Percentiles rank a stretch among this genome's conserved stretches.
These are phyloP conservation scores for Leishmania gerbilli DNA, from an alignment of 208 protist species.

Conservation along the genomic window DNA sequence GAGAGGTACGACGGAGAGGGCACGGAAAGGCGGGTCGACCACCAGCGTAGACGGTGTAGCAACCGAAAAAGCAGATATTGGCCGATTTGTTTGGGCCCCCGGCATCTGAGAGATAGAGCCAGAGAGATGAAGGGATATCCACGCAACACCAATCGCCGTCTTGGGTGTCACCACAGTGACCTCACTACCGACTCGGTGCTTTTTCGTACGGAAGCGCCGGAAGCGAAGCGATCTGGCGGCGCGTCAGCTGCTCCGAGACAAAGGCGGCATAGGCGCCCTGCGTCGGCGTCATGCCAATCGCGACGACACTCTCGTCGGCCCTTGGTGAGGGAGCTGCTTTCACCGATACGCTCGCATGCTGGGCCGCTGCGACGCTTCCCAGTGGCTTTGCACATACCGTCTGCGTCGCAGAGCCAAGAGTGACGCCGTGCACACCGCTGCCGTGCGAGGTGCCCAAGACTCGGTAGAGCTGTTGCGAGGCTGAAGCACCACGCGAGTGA, in stretches of 20 bases:
- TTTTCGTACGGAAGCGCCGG: constrained; percentile 65
- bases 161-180: not conserved
- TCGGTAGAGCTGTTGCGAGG: constrained; percentile 21
- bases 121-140: not conserved
- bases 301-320: constrained; percentile 9
- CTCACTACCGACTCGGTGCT: constrained; percentile 8
- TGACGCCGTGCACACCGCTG: constrained; percentile 17
- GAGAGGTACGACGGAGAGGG: not conserved
- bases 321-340: constrained; percentile 1
- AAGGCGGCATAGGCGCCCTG: constrained; percentile 58
- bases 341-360: not conserved
- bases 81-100: not conserved
- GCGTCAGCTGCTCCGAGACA: constrained; percentile 56
- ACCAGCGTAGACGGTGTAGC: not conserved
- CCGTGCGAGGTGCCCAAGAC: constrained; percentile 13
- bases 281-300: constrained; percentile 56
- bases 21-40: too few relatives aligned
- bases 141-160: not conserved
- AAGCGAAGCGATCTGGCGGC: constrained; percentile 44
- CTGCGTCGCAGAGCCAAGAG: not conserved
- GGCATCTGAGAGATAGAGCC: not conserved
- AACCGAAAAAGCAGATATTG: not conserved
- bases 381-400: not conserved
- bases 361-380: not conserved
- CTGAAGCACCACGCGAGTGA: not conserved